Conservation (phyloP, 768 basidiomycete species). For the Lactarius deliciosus region DNA sequence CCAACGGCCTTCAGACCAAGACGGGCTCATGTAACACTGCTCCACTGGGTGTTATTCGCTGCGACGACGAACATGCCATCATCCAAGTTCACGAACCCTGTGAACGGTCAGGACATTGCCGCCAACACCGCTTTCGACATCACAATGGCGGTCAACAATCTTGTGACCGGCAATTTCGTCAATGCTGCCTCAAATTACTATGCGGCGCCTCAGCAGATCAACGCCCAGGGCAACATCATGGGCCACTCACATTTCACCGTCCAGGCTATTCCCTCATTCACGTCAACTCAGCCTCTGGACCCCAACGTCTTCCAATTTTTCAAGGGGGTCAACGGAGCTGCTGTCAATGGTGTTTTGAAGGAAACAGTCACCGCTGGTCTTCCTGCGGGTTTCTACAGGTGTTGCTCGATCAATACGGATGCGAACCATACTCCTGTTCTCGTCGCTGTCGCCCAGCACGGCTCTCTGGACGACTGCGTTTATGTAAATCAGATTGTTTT, state of each 20-base stretch:
- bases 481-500: conserved; percentile 35
- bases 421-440: conserved; percentile 46
- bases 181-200: conserved; percentile 55
- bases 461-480: conserved; percentile 41
- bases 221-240: conserved; percentile 49
- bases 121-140: conserved; percentile 55
- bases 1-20: conserved; percentile 56
- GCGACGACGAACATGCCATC: conserved; percentile 51
- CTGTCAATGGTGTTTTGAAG: conserved; percentile 43
- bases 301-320: conserved; percentile 59
- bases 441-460: conserved; percentile 45
- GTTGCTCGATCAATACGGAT: conserved; percentile 45
- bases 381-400: conserved; percentile 43
- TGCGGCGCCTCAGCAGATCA: conserved; percentile 52
- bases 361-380: conserved; percentile 45
- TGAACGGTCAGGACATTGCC: conserved; percentile 45
- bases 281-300: conserved; percentile 49
- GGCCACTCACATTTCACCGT: conserved; percentile 68
- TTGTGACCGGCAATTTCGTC: conserved; percentile 57
- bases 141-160: conserved; percentile 44
- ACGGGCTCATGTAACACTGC: conserved; percentile 59
- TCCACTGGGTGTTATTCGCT: conserved; percentile 62
- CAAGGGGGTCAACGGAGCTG: conserved; percentile 49
- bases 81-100: conserved; percentile 50
- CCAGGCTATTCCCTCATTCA: conserved; percentile 49